Conservation (phyloP, 1,139 yeast genomes). For the Diutina neorugosa region DNA sequence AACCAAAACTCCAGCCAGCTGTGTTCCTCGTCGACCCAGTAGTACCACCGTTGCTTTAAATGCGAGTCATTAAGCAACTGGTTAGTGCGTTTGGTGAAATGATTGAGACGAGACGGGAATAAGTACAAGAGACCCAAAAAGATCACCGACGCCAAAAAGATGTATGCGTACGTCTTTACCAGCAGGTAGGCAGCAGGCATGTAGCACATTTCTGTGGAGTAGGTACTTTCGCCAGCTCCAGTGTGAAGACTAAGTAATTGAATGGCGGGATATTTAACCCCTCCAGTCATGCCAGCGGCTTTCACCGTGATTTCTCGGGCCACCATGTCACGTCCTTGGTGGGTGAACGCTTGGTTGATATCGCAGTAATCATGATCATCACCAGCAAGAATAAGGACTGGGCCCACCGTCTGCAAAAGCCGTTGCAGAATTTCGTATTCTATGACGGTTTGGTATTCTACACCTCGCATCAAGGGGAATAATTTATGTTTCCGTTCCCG, state of each 20-base stretch:
- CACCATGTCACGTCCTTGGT: conserved; percentile 15
- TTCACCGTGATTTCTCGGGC: conserved; percentile 80
- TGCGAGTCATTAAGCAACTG: neutral
- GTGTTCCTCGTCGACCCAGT: conserved; percentile 1
- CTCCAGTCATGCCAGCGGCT: conserved; percentile 88
- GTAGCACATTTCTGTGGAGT: conserved; percentile 49
- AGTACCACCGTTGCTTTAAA: conserved; percentile 1
- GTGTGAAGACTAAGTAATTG: conserved; percentile 61
- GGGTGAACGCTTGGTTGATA: conserved; percentile 27
- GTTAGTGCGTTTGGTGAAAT: neutral
- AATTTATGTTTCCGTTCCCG: conserved; percentile 44
- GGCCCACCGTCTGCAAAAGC: conserved; percentile 39
- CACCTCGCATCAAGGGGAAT: conserved; percentile 62
- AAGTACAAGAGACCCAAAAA: neutral
- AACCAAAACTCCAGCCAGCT: neutral
- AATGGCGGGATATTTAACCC: conserved; percentile 72
- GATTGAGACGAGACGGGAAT: neutral
- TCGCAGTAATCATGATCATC: conserved; percentile 51
- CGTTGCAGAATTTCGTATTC: conserved; percentile 44
- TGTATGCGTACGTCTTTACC: conserved; percentile 22
- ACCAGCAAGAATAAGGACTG: conserved; percentile 45
- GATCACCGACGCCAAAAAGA: conserved; percentile 3
- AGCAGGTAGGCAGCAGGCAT: conserved; percentile 61
- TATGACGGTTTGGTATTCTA: conserved; percentile 69
- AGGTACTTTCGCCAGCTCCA: conserved; percentile 9